Conservation (phyloP, 164 flowering plant genomes). For the Vitis rotundifolia region DNA sequence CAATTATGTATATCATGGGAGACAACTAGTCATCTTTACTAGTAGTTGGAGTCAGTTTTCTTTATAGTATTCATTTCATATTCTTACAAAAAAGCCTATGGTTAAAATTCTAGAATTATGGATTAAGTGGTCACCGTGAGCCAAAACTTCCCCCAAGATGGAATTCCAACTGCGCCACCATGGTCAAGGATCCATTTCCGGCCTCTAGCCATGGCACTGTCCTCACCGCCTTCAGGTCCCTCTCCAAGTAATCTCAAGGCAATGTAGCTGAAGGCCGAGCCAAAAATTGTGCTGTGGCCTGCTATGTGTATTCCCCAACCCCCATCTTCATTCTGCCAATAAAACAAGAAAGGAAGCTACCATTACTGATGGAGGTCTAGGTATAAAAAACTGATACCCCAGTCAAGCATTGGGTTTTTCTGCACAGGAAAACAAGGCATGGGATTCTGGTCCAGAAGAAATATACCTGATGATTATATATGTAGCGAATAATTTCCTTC, state of each 20-base stretch:
- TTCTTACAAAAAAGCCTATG: too few species aligned
- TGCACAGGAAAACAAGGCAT: too few species aligned
- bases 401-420: too few species aligned
- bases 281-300: slow-evolving; percentile 46
- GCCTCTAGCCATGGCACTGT: slow-evolving; percentile 40
- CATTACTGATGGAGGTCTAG: too few species aligned
- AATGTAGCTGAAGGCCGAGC: slow-evolving; percentile 36
- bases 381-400: too few species aligned
- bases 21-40: too few species aligned
- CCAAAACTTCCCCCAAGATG: slow-evolving; percentile 79
- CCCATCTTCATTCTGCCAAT: slow-evolving; percentile 47
- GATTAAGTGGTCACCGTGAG: slow-evolving; percentile 36
- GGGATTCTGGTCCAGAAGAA: neutral
- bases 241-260: slow-evolving; percentile 38
- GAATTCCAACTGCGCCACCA: slow-evolving; percentile 46
- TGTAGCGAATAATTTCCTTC: slow-evolving; percentile 37
- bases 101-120: too few species aligned
- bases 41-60: too few species aligned
- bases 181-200: slow-evolving; percentile 61
- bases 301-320: slow-evolving; percentile 52
- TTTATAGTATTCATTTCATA: too few species aligned
- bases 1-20: too few species aligned
- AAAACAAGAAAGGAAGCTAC: neutral
- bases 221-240: slow-evolving; percentile 26
- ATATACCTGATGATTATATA: slow-evolving; percentile 43